These are phyloP conservation scores for Cytospora schulzeri DNA, from an alignment of 2,329 filamentous ascomycete genomes.

Conservation along the genomic window DNA sequence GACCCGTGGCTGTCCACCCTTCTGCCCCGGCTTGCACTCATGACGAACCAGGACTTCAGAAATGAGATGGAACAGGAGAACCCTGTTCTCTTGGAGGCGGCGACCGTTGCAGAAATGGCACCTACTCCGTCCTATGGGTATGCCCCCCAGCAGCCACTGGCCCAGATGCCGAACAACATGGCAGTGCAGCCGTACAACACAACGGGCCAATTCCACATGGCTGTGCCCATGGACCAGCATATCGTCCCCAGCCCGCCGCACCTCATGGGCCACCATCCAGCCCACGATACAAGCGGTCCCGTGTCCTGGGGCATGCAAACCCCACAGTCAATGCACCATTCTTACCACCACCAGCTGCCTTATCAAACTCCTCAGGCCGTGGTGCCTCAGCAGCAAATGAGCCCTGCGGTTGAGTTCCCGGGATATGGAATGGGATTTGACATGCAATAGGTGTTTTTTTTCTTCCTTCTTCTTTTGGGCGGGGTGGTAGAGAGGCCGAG, in stretches of 20 bases:
- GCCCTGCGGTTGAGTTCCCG: constrained; percentile 11
- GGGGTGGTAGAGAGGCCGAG: too few species aligned
- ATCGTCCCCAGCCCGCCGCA: constrained; percentile 12
- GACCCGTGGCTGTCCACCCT: constrained; percentile 53
- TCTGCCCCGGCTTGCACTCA: constrained; percentile 58
- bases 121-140: not conserved
- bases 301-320: constrained; percentile 20
- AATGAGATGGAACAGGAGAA: constrained; percentile 65
- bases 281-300: not conserved
- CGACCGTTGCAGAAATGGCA: not conserved
- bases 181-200: constrained; percentile 21
- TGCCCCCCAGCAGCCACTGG: constrained; percentile 9
- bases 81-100: constrained; percentile 30
- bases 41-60: constrained; percentile 67
- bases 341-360: too few species aligned
- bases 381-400: constrained; percentile 9
- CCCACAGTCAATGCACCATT: constrained; percentile 15
- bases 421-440: too few species aligned
- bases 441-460: too few species aligned
- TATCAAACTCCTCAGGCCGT: constrained; percentile 19
- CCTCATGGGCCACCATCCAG: constrained; percentile 16
- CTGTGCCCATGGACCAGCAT: constrained; percentile 14
- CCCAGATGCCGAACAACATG: constrained; percentile 20
- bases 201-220: constrained; percentile 19
- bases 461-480: not conserved